Base-by-base conservation (phyloP, 139 green algal species). In the Monoraphidium neglectum region DNA sequence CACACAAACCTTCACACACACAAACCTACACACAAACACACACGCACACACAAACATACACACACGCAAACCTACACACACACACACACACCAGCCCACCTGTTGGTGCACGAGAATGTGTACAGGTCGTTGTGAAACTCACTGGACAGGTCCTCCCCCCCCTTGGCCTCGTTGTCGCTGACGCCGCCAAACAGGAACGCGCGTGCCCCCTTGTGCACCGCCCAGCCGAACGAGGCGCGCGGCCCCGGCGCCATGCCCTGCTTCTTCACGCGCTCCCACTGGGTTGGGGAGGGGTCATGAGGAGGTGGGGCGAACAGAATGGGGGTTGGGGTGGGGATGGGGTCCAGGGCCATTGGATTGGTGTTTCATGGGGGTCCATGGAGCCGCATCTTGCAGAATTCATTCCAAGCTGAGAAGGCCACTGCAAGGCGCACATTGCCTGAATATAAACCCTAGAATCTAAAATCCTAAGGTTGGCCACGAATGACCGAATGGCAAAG, bases 161-260 rank as follows among this genome's bases (percentile, higher is more conserved):
- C 83, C 71, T 89, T 88, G 51, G 93, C 90, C 61, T 95, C 90
- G 77, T 92, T 90, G 83, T 99, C 96, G 12, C 88, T 83, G 30
- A 98, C 89, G 26, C 96, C 96, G 2, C 96, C 96, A 86, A 99
- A 98, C 38, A 98, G 65, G 23, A 99, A 84, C 1, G 91, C 89
- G 16, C 74, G 68, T 16, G 62, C 83, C 33, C 80, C 85, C 63
- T 87, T 88, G 86, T 97, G 91, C 26, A 77, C 47, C 21, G 87
- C 87, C 84, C 98, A 74, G 8, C 88, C 86, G 74, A 98, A 98
- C 23, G 88, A 92, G 38, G 95, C 90, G 40, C 96, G 84, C 8
- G 87, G 68, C 6, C 86, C 81, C 1, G 96, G 96, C 1, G 92
- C 90, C 84, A 97, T 93, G 66, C 96, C 96, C 35, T 77, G 77